These are phyloP conservation scores for Entrophospora sp. DNA, from an alignment of 192 early-diverging fungal species.

Conservation along the genomic window DNA sequence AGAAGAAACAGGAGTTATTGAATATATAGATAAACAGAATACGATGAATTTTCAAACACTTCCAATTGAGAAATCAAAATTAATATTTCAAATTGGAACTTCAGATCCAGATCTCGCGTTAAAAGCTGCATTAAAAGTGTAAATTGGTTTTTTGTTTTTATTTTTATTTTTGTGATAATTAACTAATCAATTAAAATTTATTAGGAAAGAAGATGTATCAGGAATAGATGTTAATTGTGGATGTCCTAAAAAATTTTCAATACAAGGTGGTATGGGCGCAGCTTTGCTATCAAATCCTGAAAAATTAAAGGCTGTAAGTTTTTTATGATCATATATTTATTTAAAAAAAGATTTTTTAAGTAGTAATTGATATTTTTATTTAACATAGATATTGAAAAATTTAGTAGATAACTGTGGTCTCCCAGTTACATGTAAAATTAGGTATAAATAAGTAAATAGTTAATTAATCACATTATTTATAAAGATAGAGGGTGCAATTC, in stretches of 20 bases:
- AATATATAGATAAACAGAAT: constrained; percentile 56
- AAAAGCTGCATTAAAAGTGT: constrained; percentile 75
- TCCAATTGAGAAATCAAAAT: constrained; percentile 57
- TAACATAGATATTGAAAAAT: constrained; percentile 49
- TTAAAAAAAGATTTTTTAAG: constrained; percentile 13
- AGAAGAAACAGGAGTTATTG: constrained; percentile 64
- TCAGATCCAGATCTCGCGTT: constrained; percentile 78
- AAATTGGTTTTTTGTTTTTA: constrained; percentile 23
- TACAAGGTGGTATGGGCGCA: constrained; percentile 90
- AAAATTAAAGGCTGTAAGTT: constrained; percentile 53
- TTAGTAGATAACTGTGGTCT: constrained; percentile 65
- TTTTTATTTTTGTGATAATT: constrained; percentile 20
- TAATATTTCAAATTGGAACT: constrained; percentile 94
- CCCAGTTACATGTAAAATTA: constrained; percentile 86
- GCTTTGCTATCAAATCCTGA: constrained; percentile 82
- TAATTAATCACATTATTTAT: neutral
- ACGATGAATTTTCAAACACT: constrained; percentile 66
- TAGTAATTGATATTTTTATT: neutral
- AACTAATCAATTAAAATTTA: too few relatives aligned
- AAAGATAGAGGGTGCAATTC: too few relatives aligned
- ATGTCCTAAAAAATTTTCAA: constrained; percentile 93
- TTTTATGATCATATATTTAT: neutral
- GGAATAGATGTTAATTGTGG: constrained; percentile 97
- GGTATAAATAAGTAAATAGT: constrained; percentile 28
- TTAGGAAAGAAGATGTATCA: constrained; percentile 72